Evolutionary conservation across 257 asterid genomes (phyloP).

Genomic region (Echites panduratus): DNA sequence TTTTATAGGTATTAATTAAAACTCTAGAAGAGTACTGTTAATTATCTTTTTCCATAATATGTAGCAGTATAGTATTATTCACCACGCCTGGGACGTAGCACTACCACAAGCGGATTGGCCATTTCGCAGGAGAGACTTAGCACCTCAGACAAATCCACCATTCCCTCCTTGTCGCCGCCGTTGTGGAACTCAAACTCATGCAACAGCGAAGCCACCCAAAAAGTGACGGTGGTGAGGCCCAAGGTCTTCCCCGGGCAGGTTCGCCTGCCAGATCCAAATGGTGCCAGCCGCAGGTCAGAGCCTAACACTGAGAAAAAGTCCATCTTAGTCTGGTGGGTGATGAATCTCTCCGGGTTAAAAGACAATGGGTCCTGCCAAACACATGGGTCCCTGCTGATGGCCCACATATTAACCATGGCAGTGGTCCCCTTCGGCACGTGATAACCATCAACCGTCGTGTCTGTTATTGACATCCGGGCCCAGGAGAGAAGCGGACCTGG

Average conservation of each 20-base stretch:
- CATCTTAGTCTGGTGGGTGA: neutral
- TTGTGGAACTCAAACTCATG: conserved; percentile 41
- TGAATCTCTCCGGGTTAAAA: conserved; percentile 62
- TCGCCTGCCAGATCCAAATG: conserved; percentile 82
- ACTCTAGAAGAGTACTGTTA: no score
- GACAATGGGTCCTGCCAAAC: conserved; percentile 52
- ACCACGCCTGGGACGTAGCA: conserved; percentile 15
- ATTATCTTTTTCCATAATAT: neutral
- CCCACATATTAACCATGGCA: conserved; percentile 92
- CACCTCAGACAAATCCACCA: conserved; percentile 48
- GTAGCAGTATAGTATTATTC: no score
- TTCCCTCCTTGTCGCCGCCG: neutral
- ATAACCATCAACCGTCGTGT: conserved; percentile 53
- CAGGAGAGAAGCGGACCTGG: conserved; percentile 91
- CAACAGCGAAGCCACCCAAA: conserved; percentile 65
- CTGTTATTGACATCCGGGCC: conserved; percentile 66
- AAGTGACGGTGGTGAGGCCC: conserved; percentile 52
- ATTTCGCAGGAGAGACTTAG: conserved; percentile 50
- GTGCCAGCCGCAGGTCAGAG: conserved; percentile 68
- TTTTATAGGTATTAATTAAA: no score
- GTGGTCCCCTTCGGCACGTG: conserved; percentile 74
- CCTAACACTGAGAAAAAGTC: conserved; percentile 37
- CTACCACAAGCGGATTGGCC: conserved; percentile 58
- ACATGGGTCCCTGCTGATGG: conserved; percentile 56
- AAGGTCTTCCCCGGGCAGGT: conserved; percentile 70